Conservation (phyloP, 768 basidiomycete genomes). For the Mycena floridula region DNA sequence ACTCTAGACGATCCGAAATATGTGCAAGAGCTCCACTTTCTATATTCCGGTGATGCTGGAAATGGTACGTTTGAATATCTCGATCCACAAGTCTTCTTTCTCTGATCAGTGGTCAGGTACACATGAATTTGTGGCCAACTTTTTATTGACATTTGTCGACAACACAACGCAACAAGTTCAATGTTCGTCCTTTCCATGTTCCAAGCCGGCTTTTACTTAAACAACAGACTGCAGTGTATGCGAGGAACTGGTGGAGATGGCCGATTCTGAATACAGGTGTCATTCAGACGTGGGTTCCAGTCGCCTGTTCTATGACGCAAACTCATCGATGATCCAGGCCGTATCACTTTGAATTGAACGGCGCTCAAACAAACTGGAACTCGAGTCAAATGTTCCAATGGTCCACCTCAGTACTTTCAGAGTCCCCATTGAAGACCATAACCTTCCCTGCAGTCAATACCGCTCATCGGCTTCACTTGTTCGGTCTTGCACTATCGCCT, state of each 20-base stretch:
- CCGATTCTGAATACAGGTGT: slow-evolving; percentile 31
- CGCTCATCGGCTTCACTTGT: slow-evolving; percentile 35
- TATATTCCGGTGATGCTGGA: slow-evolving; percentile 46
- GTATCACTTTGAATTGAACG: slow-evolving; percentile 33
- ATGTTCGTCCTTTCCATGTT: slow-evolving; percentile 21
- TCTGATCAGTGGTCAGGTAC: slow-evolving; percentile 2
- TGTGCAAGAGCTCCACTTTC: slow-evolving; percentile 41
- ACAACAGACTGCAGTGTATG: slow-evolving; percentile 31
- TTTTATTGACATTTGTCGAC: slow-evolving; percentile 31
- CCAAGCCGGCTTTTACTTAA: background rate
- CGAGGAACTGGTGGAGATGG: slow-evolving; percentile 40
- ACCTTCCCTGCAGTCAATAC: slow-evolving; percentile 30
- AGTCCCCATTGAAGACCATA: slow-evolving; percentile 32
- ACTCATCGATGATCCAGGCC: slow-evolving; percentile 24
- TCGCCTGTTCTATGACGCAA: slow-evolving; percentile 1
- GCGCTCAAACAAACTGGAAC: slow-evolving; percentile 32
- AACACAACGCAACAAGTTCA: slow-evolving; percentile 25
- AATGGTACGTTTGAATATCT: slow-evolving; percentile 16
- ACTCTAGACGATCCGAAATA: slow-evolving; percentile 23
- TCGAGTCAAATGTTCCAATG: slow-evolving; percentile 37
- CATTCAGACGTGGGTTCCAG: slow-evolving; percentile 37
- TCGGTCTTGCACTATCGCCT: slow-evolving; percentile 36
- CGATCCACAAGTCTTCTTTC: background rate
- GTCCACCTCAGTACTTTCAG: slow-evolving; percentile 37
- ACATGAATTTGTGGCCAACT: slow-evolving; percentile 27